Evolutionary conservation across 2,329 filamentous ascomycete species (phyloP), one percentile per base, ranked within the genome.

Genomic region (Tolypocladium guangdongense): DNA sequence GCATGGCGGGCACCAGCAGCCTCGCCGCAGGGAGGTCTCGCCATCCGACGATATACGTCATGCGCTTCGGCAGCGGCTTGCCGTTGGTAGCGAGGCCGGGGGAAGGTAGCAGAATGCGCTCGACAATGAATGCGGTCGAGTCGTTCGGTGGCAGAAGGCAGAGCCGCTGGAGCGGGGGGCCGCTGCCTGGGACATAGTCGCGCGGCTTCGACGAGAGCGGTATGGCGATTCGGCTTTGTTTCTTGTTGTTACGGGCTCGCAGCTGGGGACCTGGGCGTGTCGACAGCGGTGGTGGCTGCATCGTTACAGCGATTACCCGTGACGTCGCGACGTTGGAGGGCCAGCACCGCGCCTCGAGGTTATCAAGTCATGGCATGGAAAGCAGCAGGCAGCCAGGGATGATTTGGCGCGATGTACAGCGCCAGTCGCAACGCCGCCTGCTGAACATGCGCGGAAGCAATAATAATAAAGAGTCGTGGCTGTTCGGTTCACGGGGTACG

Each of bases 21-120:
- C 73, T 70, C 39, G 75, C 78, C 0, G 72, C 71, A 0, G 78
- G 78, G 0, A 76, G 63, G 55, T 82, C 78, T 27, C 66, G 71
- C 74, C 79, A 82, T 7, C 75, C 75, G 6, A 85, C 70, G 2
- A 79, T 66, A 54, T 84, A 81, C 50, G 74, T 73, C 56, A 82
- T 70, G 8, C 76, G 68, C 47, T 75, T 72, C 11, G 70, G 68
- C 1, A 70, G 56, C 4, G 65, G 65, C 22, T 62, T 63, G 10
- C 72, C 70, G 51, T 73, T 66, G 1, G 60, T 61, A 33, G 64
- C 66, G 35, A 57, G 46, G 14, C 63, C 60, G 1, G 59, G 64
- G 49, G 62, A 68, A 39, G 76, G 72, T 0, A 78, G 66, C 8
- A 81, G 66, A 35, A 78, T 70, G 58, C 78, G 75, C 49, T 78